phyloP scores from a whole-genome alignment of 306 rosid species.

The Comarum palustre region DNA sequence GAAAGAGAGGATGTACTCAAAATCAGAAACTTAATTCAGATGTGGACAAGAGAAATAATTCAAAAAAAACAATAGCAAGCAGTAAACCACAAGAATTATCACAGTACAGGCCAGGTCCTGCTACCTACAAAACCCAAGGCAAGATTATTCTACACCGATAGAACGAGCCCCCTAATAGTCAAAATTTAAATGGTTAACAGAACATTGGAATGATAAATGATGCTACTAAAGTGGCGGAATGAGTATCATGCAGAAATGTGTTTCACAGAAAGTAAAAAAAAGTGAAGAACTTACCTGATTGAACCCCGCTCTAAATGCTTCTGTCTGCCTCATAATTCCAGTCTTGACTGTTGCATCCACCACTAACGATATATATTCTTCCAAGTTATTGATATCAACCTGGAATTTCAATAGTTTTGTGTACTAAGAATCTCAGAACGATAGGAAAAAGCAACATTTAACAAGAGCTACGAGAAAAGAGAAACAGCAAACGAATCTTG shows the following conservation, averaged over 20 bases:
- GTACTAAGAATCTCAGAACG: conserved; percentile 10
- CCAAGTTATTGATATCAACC: conserved; percentile 89
- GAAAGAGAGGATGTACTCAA: neutral
- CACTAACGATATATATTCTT: conserved; percentile 76
- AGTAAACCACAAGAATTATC: neutral
- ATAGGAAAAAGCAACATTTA: neutral
- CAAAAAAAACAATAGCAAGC: neutral
- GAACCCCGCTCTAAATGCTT: conserved; percentile 91
- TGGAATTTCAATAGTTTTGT: conserved; percentile 25
- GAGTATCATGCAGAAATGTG: neutral
- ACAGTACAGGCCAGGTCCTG: neutral
- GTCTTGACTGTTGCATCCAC: conserved; percentile 86
- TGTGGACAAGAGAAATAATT: neutral
- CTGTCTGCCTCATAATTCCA: conserved; percentile 80
- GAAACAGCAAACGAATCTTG: conserved; percentile 9
- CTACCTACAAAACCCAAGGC: neutral
- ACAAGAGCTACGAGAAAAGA: neutral
- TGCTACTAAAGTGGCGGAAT: neutral
- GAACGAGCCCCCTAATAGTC: neutral
- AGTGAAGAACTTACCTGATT: conserved; percentile 61
- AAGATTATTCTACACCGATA: neutral
- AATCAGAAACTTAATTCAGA: neutral
- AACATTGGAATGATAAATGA: neutral
- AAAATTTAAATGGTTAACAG: neutral
- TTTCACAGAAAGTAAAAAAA: neutral